Base-by-base conservation (phyloP, 2,329 filamentous ascomycete genomes). In the Bipolaris bicolor region DNA sequence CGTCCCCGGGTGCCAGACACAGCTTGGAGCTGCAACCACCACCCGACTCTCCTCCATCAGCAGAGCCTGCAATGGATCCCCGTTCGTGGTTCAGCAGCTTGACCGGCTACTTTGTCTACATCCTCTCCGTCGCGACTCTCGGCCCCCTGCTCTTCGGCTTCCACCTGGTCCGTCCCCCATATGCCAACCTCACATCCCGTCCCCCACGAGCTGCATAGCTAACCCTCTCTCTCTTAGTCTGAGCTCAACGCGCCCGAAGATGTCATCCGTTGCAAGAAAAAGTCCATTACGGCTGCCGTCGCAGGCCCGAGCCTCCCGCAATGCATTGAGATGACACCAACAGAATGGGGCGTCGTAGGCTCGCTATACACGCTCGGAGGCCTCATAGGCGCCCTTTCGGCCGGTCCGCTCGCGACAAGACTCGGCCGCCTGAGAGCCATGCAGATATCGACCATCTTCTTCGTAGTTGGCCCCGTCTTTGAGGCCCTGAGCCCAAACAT, bases 191-290 rank as follows among this genome's bases (percentile, higher is more conserved):
- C 16, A 29, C n/a, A 48, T 24, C 29, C 29, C 10, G 11, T 31
- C 43, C 52, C 7, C 31, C 7, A 41, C 48, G 24, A 16, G 24
- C 55, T 41, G 10, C 9, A 24, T 46, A 45, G 56, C 67, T 73
- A 63, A 75, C 65, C 40, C 3, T 15, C 69, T 9, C 22, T 13
- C 2, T n/a, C 69, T 15, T n/a, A 94, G 93, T 91, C 92, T 67
- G 95, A 98, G 76, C 86, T 99, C 62, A 99, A 99, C 76, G 92
- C 94, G 7, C 95, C 95, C 7, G 89, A 97, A 83, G 89, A 93
- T 81, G 91, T 96, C 70, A 90, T 99, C 69, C 96, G 91, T 55
- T 98, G 95, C 80, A 87, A 86, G 66, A 87, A 86, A 64, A 83
- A 85, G 64, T 80, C 80, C 39, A 81, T 85, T 61, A 73, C 71